Base-by-base conservation (phyloP, 371 early-diverging fungal genomes). In the Catenaria anguillulae region DNA sequence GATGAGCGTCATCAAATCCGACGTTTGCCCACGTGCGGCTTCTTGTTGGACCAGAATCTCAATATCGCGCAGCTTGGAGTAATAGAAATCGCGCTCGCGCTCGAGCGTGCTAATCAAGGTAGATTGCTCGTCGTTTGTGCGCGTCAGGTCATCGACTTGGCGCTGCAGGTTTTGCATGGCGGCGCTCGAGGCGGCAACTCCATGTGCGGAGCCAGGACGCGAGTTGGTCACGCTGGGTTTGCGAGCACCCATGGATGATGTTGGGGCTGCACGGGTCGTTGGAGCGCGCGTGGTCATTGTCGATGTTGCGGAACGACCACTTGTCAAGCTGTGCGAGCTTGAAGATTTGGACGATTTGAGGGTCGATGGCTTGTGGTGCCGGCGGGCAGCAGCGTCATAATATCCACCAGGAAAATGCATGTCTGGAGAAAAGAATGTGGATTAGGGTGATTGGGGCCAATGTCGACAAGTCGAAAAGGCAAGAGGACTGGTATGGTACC, bases 41-140 rank as follows among this genome's bases (percentile, higher is more conserved):
- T 62, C 58, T 48, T 84, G 79, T 75, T 94, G 95, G 12, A 91
- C 82, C 56, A 86, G 73, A 37, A 93, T 81, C 68, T 96, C 97
- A 67, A 96, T 89, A 60, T 92, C 92, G 50, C 95, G 75, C 64
- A 96, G 74, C 72, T 50, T 50, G 52, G 15, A 8, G 8, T 90
- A 96, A 70, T 96, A 96, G 68, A 93, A 96, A 66, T 96, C 94
- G 37, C 97, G 82, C 71, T 96, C 94, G 75, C 88, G 90, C 71
- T 93, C 93, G 50, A 91, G 79, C 52, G 88, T 90, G 61, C 88
- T 89, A 36, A 93, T 82, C n/a, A 84, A 79, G 35, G 81, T 71
- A 69, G 12, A 26, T 23, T 26, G 29, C 15, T 50, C 52, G 29
- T 50, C 52, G 52, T 29, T 26, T 8, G 12, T 15, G 13, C 31